Conservation (phyloP, 1,139 yeast genomes). For the Yueomyces sp. region DNA sequence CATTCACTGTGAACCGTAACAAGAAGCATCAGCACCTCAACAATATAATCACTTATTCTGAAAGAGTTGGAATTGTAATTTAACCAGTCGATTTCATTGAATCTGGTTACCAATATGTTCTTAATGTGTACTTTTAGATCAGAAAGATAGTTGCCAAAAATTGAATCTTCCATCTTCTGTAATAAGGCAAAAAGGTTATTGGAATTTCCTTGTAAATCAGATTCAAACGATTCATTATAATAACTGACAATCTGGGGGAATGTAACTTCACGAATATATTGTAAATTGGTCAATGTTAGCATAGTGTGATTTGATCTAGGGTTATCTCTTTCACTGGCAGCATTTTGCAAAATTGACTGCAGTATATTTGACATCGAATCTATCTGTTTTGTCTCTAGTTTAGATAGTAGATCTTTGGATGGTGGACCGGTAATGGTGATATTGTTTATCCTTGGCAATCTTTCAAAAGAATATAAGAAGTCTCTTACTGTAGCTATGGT, state of each 20-base stretch:
- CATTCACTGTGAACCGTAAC: conserved; percentile 44
- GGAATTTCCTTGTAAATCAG: conserved; percentile 28
- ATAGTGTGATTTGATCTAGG: conserved; percentile 28
- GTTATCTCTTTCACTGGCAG: conserved; percentile 27
- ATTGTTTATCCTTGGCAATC: conserved; percentile 28
- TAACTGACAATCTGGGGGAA: conserved; percentile 36
- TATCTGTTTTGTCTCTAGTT: conserved; percentile 37
- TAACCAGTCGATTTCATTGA: conserved; percentile 36
- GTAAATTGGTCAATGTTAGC: conserved; percentile 40
- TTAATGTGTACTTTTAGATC: conserved; percentile 38
- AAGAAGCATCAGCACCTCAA: conserved; percentile 38
- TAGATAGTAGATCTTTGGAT: conserved; percentile 31
- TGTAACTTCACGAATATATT: conserved; percentile 31
- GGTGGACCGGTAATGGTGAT: conserved; percentile 29
- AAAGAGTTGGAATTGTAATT: conserved; percentile 26
- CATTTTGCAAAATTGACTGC: conserved; percentile 37
- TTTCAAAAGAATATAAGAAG: conserved; percentile 22
- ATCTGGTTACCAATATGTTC: conserved; percentile 35
- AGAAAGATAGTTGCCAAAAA: conserved; percentile 39
- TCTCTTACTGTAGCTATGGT: conserved; percentile 27
- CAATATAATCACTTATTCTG: conserved; percentile 35
- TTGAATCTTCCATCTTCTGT: conserved; percentile 37
- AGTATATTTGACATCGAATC: conserved; percentile 37
- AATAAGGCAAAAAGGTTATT: conserved; percentile 32
- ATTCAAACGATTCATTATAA: conserved; percentile 37